phyloP scores from a whole-genome alignment of 1,139 yeast species.

The Yamadazyma sp. region DNA sequence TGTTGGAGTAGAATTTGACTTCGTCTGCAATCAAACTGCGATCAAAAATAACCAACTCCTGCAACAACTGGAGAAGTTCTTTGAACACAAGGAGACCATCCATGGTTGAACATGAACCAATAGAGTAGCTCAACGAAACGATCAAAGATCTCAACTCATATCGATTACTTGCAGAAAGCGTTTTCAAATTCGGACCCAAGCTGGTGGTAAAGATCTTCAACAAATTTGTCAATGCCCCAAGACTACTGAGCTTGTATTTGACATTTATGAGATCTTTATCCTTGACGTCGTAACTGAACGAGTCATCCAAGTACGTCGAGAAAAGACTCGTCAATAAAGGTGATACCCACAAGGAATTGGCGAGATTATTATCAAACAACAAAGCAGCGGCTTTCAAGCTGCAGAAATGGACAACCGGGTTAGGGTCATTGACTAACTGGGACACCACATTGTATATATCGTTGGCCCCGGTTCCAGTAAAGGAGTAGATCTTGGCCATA shows the following conservation, averaged over 20 bases:
- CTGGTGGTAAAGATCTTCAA: conserved; percentile 34
- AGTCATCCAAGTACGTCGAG: conserved; percentile 44
- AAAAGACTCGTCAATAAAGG: conserved; percentile 46
- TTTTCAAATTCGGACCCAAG: conserved; percentile 41
- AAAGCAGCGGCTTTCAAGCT: conserved; percentile 60
- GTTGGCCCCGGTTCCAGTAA: conserved; percentile 30
- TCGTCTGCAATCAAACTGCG: conserved; percentile 34
- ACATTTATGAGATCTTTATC: conserved; percentile 30
- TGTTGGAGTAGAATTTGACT: conserved; percentile 29
- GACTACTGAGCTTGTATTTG: conserved; percentile 27
- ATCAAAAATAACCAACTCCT: conserved; percentile 44
- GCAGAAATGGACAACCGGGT: conserved; percentile 78
- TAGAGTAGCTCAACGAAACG: conserved; percentile 30
- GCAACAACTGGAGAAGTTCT: conserved; percentile 31
- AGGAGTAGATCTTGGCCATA: conserved; percentile 59
- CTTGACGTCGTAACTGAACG: conserved; percentile 45
- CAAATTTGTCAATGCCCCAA: conserved; percentile 24
- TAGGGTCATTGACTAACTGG: conserved; percentile 74
- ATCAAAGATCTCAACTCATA: conserved; percentile 29
- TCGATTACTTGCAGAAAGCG: conserved; percentile 21
- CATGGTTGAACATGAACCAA: conserved; percentile 30
- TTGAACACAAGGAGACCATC: conserved; percentile 30
- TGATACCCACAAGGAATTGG: conserved; percentile 45
- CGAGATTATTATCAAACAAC: conserved; percentile 56
- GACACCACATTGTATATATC: conserved; percentile 57